Evolutionary conservation across 2,329 filamentous ascomycete genomes (phyloP).

Genomic region (Fusarium torulosum): DNA sequence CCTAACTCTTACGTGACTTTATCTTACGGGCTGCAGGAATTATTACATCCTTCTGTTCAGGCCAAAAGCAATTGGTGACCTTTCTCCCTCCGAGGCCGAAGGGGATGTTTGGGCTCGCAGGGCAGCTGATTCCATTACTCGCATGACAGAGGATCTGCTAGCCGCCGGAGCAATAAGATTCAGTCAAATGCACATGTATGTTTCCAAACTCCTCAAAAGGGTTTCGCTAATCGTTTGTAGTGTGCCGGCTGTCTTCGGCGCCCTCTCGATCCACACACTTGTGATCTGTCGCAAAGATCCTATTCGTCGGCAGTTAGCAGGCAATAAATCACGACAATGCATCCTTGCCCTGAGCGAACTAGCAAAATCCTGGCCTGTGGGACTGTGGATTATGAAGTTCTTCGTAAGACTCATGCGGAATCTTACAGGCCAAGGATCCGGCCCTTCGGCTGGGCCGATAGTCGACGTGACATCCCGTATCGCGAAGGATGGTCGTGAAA

Average conservation of each 20-base stretch:
- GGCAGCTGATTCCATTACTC: conserved; percentile 39
- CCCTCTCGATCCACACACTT: conserved; percentile 40
- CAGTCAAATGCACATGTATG: conserved; percentile 36
- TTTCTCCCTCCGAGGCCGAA: conserved; percentile 9
- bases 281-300: conserved; percentile 36
- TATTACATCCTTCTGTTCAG: conserved; percentile 34
- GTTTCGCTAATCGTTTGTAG: background rate
- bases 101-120: conserved; percentile 13
- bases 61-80: conserved; percentile 6
- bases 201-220: accelerated
- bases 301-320: conserved; percentile 33
- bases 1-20: accelerated
- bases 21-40: background rate
- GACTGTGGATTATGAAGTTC: conserved; percentile 36
- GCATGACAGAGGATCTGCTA: conserved; percentile 31
- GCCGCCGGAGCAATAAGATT: conserved; percentile 21
- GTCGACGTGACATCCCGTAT: conserved; percentile 29
- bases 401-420: conserved; percentile 38
- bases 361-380: conserved; percentile 38
- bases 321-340: conserved; percentile 43
- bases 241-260: conserved; percentile 30
- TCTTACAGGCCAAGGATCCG: conserved; percentile 30
- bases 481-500: background rate
- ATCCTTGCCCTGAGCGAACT: conserved; percentile 38
- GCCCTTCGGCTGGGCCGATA: conserved; percentile 15